phyloP scores from a whole-genome alignment of 768 basidiomycete species.

The Mycena filopes region DNA sequence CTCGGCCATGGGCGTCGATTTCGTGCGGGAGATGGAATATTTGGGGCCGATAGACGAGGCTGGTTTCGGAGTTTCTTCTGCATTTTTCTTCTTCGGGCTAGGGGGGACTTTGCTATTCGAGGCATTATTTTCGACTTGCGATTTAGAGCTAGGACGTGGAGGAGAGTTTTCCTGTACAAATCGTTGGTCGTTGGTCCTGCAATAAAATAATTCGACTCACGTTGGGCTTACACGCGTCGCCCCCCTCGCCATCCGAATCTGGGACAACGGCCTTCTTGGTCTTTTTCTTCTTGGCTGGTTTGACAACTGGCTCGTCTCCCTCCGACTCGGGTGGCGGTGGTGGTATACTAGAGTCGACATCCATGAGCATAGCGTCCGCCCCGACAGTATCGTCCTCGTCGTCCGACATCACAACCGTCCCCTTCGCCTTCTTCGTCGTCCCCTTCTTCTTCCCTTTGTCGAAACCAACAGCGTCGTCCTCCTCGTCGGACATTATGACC shows the following conservation, averaged over 20 bases:
- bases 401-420: conserved; percentile 40
- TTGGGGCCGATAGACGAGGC: conserved; percentile 42
- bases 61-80: conserved; percentile 29
- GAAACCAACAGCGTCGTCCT: background rate
- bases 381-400: conserved; percentile 40
- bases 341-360: background rate
- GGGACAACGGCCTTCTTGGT: conserved; percentile 27
- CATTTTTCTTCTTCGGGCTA: conserved; percentile 11
- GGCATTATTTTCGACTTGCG: conserved; percentile 15
- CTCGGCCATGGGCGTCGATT: conserved; percentile 75
- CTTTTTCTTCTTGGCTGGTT: conserved; percentile 23
- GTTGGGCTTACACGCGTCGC: conserved; percentile 20
- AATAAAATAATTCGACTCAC: conserved; percentile 4
- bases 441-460: conserved; percentile 25
- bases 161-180: conserved; percentile 26
- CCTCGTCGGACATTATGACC: conserved; percentile 44
- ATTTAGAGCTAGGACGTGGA: conserved; percentile 22
- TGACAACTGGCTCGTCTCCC: conserved; percentile 2
- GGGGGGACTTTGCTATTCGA: background rate
- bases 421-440: conserved; percentile 29
- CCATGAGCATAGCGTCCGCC: background rate
- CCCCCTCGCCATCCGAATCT: conserved; percentile 34
- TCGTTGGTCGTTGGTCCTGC: background rate
- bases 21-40: conserved; percentile 60
- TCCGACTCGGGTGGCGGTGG: conserved; percentile 7